Percentiles rank a stretch among this genome's conserved stretches.
Conservation (phyloP, 306 rosid species). For the Lupinus albus region DNA sequence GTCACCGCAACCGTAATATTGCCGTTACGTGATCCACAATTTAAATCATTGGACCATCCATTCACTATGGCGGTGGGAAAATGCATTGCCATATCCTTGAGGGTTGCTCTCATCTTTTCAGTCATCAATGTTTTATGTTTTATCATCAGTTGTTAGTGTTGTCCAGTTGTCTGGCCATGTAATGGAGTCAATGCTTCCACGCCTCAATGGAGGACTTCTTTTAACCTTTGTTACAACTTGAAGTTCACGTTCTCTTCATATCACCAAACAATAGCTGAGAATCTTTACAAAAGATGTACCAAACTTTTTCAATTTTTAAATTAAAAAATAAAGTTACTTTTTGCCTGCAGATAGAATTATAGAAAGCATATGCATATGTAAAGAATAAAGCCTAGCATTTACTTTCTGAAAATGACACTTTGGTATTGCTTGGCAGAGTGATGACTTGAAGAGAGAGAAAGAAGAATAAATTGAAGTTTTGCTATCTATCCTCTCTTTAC, state of each 20-base stretch:
- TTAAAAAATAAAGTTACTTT: conserved; percentile 5
- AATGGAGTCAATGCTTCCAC: too few relatives aligned
- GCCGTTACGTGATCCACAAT: too few relatives aligned
- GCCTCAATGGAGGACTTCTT: conserved; percentile 67
- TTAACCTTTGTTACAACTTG: conserved; percentile 47
- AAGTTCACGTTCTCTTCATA: conserved; percentile 72
- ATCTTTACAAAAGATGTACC: conserved; percentile 11
- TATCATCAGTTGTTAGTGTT: too few relatives aligned
- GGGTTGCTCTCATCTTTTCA: too few relatives aligned
- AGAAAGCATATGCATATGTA: conserved; percentile 34
- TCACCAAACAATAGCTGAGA: conserved; percentile 31
- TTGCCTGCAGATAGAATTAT: neutral
- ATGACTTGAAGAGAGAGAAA: neutral
- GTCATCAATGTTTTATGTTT: too few relatives aligned
- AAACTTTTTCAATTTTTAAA: conserved; percentile 25
- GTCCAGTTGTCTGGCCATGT: too few relatives aligned
- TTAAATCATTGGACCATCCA: too few relatives aligned
- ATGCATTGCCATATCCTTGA: too few relatives aligned
- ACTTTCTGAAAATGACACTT: conserved; percentile 24
- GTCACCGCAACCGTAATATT: too few relatives aligned
- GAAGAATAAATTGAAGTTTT: conserved; percentile 23
- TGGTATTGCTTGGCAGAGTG: conserved; percentile 19
- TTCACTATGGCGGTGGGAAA: too few relatives aligned
- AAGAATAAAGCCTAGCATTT: neutral
- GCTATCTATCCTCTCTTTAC: neutral